phyloP scores from a whole-genome alignment of 2,329 filamentous ascomycete species.

The Aspergillus sclerotialis region DNA sequence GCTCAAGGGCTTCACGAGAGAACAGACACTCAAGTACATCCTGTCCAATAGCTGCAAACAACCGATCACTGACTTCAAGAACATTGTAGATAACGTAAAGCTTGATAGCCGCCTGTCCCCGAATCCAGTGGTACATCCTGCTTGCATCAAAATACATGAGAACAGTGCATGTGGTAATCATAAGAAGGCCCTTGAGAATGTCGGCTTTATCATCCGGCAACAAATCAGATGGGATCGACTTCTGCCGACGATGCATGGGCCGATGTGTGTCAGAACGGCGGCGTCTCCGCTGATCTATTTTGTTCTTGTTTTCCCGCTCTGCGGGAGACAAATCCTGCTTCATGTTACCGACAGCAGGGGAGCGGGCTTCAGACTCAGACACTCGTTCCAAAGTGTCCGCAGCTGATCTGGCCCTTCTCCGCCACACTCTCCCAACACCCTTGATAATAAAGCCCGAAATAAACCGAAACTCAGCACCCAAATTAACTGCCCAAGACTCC shows the following conservation, averaged over 20 bases:
- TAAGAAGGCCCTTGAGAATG: constrained; percentile 80
- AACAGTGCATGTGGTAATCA: constrained; percentile 75
- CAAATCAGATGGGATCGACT: constrained; percentile 77
- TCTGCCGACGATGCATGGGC: constrained; percentile 60
- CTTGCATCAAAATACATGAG: constrained; percentile 91
- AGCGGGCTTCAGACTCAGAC: constrained; percentile 14
- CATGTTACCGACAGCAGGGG: constrained; percentile 9
- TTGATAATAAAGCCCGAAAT: constrained; percentile 70
- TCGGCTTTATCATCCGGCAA: constrained; percentile 91
- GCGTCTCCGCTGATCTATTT: constrained; percentile 18
- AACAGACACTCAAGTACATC: constrained; percentile 95
- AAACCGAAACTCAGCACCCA: constrained; percentile 65
- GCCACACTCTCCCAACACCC: constrained; percentile 74
- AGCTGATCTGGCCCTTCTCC: constrained; percentile 35
- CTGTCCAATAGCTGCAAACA: constrained; percentile 86
- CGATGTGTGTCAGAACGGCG: constrained; percentile 27
- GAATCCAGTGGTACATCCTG: constrained; percentile 95
- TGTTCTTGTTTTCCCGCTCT: constrained; percentile 17
- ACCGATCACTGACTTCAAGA: constrained; percentile 78
- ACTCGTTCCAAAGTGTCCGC: constrained; percentile 11
- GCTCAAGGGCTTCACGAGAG: constrained; percentile 83
- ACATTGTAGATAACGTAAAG: constrained; percentile 99
- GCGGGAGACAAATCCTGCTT: constrained; percentile 8
- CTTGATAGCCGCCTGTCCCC: constrained; percentile 94
- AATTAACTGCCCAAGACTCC: constrained; percentile 68